Evolutionary conservation across 306 rosid genomes (phyloP).

Genomic region (Delonix regia): DNA sequence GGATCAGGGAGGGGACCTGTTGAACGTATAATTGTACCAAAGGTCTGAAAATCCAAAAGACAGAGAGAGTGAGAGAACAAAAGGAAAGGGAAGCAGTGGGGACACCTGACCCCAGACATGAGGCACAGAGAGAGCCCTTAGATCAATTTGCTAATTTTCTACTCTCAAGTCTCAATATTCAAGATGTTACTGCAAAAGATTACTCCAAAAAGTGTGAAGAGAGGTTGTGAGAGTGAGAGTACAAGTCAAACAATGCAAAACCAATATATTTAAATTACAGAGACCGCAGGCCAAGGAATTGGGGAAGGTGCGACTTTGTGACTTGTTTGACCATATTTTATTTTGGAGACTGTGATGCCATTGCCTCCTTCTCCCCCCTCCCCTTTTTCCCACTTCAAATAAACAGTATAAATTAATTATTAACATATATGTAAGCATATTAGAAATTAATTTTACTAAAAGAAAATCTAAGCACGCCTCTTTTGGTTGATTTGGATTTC

Average conservation of each 20-base stretch:
- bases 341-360: background rate
- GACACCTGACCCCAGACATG: constrained; percentile 16
- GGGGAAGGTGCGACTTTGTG: constrained; percentile 53
- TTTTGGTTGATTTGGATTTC: too few species aligned
- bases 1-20: constrained; percentile 34
- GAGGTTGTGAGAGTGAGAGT: constrained; percentile 9
- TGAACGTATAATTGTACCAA: background rate
- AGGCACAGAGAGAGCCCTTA: constrained; percentile 26
- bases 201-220: background rate
- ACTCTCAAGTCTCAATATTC: background rate
- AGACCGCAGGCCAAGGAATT: constrained; percentile 62
- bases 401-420: too few species aligned
- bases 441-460: too few species aligned
- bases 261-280: constrained; percentile 9
- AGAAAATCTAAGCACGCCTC: too few species aligned
- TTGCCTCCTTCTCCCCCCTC: background rate
- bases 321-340: constrained; percentile 12
- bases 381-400: too few species aligned
- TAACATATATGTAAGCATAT: too few species aligned
- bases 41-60: background rate
- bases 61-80: constrained; percentile 6
- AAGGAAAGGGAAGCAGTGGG: constrained; percentile 36
- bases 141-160: background rate
- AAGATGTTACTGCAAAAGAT: background rate
- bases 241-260: constrained; percentile 12